Percentiles rank a stretch among this genome's conserved stretches.
These are phyloP conservation scores for Sphaerulina vaccinii DNA, from an alignment of 2,329 filamentous ascomycete genomes.

Conservation along the genomic window DNA sequence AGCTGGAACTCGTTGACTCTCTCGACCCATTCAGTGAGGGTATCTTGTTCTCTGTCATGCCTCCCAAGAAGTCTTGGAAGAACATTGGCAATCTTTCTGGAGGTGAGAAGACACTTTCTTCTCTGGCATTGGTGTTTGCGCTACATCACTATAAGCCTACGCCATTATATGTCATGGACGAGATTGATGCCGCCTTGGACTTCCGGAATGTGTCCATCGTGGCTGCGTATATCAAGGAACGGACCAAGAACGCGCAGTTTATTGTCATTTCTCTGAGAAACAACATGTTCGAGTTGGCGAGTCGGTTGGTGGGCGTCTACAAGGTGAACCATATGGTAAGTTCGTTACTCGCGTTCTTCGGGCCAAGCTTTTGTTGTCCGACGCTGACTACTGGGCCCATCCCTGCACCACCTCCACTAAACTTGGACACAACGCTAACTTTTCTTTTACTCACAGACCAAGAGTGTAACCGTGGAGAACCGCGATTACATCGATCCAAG, in stretches of 20 bases:
- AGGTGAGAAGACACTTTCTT: slow-evolving; percentile 95
- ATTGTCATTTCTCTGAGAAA: slow-evolving; percentile 97
- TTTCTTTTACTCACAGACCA: slow-evolving; percentile 42
- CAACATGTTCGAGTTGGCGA: slow-evolving; percentile 99
- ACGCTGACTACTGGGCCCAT: too few relatives aligned
- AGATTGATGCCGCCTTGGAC: slow-evolving; percentile 96
- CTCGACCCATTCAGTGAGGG: slow-evolving; percentile 96
- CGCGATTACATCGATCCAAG: slow-evolving; percentile 45
- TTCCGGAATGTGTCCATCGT: slow-evolving; percentile 98
- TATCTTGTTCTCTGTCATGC: slow-evolving; percentile 97
- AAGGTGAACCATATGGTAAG: slow-evolving; percentile 95
- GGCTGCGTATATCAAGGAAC: slow-evolving; percentile 97
- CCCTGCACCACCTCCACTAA: neutral
- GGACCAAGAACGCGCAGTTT: slow-evolving; percentile 98
- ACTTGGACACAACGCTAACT: too few relatives aligned
- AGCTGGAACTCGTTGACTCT: slow-evolving; percentile 93
- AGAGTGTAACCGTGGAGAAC: slow-evolving; percentile 55
- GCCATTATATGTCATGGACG: slow-evolving; percentile 98
- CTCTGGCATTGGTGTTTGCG: slow-evolving; percentile 93
- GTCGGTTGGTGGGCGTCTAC: slow-evolving; percentile 92
- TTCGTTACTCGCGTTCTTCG: slow-evolving; percentile 3
- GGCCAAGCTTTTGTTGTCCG: neutral
- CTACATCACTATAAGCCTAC: slow-evolving; percentile 98
- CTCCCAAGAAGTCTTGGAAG: slow-evolving; percentile 99
- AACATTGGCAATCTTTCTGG: slow-evolving; percentile 95